These are phyloP conservation scores for Schwanniomyces vanrijiae DNA, from an alignment of 805 yeast genomes.

Conservation along the genomic window DNA sequence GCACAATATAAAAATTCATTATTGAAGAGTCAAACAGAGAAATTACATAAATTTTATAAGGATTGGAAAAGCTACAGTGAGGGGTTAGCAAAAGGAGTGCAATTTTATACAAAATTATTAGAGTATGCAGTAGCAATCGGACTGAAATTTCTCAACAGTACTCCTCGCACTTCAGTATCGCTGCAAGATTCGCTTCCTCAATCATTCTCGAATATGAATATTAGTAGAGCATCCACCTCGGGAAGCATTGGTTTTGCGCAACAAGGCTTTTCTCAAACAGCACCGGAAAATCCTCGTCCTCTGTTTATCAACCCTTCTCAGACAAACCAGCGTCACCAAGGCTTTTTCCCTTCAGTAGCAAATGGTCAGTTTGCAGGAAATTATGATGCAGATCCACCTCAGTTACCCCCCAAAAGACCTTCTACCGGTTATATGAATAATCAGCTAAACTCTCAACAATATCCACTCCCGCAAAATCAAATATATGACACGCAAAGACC, in stretches of 20 bases:
- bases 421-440: background rate
- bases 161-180: background rate
- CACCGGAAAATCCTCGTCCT: background rate
- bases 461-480: slow-evolving; percentile 3
- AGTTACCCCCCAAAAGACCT: slow-evolving; percentile 11
- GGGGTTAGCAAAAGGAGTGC: slow-evolving; percentile 62
- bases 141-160: background rate
- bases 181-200: background rate
- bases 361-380: background rate
- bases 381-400: slow-evolving; percentile 3
- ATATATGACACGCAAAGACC: background rate
- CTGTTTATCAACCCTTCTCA: background rate
- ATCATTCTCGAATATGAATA: background rate
- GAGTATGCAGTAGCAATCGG: slow-evolving; percentile 21
- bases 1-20: slow-evolving; percentile 38
- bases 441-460: background rate
- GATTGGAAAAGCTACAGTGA: slow-evolving; percentile 55
- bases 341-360: background rate
- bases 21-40: slow-evolving; percentile 28
- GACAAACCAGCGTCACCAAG: slow-evolving; percentile 1
- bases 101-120: slow-evolving; percentile 58
- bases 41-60: slow-evolving; percentile 49
- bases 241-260: background rate
- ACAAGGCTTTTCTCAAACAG: background rate
- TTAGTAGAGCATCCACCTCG: background rate